Base-by-base conservation (phyloP, 768 basidiomycete genomes). In the Xanthoconium purpureum region DNA sequence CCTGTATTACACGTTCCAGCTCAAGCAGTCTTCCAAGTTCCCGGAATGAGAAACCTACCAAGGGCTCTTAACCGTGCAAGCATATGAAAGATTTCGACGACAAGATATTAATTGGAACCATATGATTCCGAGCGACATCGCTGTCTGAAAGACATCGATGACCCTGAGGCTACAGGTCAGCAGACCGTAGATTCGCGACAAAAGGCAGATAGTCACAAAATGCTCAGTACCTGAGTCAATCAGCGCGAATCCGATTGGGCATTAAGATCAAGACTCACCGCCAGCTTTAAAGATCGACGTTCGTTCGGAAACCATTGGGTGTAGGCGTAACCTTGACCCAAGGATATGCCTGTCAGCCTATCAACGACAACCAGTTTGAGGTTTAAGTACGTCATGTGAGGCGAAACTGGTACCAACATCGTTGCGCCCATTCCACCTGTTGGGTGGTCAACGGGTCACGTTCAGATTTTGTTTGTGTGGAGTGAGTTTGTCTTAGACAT, bases 311-410 rank as follows among this genome's bases (percentile, higher is more conserved):
- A 57, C 50, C 56, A 57, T 14, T 11, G 38, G 5, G 36, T 0
- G 6, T 52, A 57, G 17, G 46, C 56, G n/a, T 18, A 35, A 1
- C 50, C 56, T 47, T 57, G 56, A 43, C 38, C 50, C 46, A 57
- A 37, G 30, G 32, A 46, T 33, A 52, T 5, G 10, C 56, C 56
- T 12, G 50, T 47, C 38, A 57, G 46, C 32, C 56, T 57, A 29
- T 36, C 24, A 43, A 18, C 11, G 33, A 29, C 35, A n/a, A 5
- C 10, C 20, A 12, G 12, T 14, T 28, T 33, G 24, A 24, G 24
- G 24, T 24, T 13, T 6, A 44, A 48, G 15, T 14, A 11, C 13
- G 40, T 49, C 18, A 36, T 28, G 14, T 28, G 44, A 55, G 28
- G 13, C 37, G 15, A 11, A 2, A 7, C 10, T 36, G 3, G 15